Evolutionary conservation across 176 grass and related monocot species (phyloP), one percentile per base, ranked within the genome.

Genomic region (Bromus sterilis): DNA sequence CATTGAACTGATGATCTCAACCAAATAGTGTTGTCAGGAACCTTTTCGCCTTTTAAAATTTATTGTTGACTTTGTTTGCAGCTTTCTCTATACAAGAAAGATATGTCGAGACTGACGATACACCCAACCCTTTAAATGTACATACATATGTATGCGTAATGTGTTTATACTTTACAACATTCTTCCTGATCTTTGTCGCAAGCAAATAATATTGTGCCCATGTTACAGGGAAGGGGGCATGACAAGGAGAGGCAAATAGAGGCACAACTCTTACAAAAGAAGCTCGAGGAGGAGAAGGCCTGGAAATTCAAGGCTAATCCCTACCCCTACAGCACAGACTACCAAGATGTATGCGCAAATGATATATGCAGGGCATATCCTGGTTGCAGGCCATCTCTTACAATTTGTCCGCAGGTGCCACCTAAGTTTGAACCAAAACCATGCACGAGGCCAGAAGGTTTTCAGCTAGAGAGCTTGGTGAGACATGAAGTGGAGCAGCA

Each of bases 71-170:
- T 80, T 87, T 94, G 37, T n/a, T n/a, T n/a, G n/a, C 79, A 98
- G 95, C 86, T 98, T 32, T 98, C 95, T 53, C 71, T 98, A 39
- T 80, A 91, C 29, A 93, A 85, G 20, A 80, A 84, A 64, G 88
- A 74, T 83, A 59, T 89, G 65, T 78, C 88, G 10, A 87, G 79
- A 75, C 15, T 79, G 37, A 98, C 92, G 4, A 79, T 69, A 77
- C 88, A n/a, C n/a, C 92, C 10, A 93, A 95, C 67, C 95, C 95
- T 83, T 98, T 98, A 62, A 92, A 91, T 89, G 82, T 98, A 63
- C 82, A 86, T 53, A 98, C 96, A 29, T 82, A 98, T 89, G 96
- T 95, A 59, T 23, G 73, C 73, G 69, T 48, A 39, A 71, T 51
- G 34, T 76, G n/a, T n/a, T n/a, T n/a, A n/a, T n/a, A n/a, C n/a